phyloP scores from a whole-genome alignment of 306 rosid species.

The Cicer judaicum region DNA sequence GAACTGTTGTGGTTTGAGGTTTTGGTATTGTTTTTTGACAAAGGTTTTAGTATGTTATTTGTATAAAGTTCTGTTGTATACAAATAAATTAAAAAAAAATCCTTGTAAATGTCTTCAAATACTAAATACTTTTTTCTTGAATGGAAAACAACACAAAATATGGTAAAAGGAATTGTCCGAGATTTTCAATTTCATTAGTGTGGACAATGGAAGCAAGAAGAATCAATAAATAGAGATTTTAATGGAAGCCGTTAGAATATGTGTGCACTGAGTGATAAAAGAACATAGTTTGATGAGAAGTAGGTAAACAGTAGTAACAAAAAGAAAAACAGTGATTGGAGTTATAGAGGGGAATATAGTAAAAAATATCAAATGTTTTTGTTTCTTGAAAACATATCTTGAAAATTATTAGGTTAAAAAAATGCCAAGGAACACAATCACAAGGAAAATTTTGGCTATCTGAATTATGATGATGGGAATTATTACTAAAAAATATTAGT shows the following conservation, averaged over 20 bases:
- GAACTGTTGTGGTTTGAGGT: constrained; percentile 51
- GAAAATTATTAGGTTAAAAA: constrained; percentile 19
- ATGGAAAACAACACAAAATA: neutral
- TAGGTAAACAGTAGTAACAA: too few species aligned
- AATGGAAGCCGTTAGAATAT: neutral
- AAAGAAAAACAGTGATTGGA: too few species aligned
- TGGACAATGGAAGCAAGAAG: neutral
- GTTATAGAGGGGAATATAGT: too few species aligned
- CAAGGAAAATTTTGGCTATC: constrained; percentile 39
- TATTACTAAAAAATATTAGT: constrained; percentile 82
- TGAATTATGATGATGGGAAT: constrained; percentile 69
- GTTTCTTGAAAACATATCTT: constrained; percentile 43
- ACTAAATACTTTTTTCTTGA: constrained; percentile 13
- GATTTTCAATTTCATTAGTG: neutral
- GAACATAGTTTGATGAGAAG: too few species aligned
- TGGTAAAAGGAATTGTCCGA: neutral
- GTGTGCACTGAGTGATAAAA: too few species aligned
- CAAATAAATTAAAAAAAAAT: neutral
- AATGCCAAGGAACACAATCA: constrained; percentile 14
- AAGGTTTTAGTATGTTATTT: constrained; percentile 17
- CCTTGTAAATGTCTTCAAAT: neutral
- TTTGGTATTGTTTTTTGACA: neutral
- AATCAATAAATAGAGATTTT: neutral
- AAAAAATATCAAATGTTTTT: constrained; percentile 49
- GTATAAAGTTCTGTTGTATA: constrained; percentile 49